Evolutionary conservation across 169 alveolate species (phyloP).

Genomic region (Cryptosporidium tyzzeri): DNA sequence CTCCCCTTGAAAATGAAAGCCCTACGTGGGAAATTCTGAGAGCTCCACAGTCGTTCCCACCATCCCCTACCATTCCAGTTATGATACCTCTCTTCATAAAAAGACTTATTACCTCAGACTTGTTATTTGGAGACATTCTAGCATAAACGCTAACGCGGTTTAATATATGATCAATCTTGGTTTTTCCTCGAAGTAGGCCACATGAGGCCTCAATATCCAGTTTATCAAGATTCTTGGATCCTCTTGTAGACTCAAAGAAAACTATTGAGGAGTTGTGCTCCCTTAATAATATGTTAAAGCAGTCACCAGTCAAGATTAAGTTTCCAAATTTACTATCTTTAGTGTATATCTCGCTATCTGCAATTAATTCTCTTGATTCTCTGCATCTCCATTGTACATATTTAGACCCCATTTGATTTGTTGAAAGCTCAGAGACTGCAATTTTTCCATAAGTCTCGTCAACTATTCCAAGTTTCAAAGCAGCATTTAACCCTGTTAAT

Average conservation of each 20-base stretch:
- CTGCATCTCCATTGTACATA: constrained; percentile 43
- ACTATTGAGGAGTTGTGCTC: constrained; percentile 12
- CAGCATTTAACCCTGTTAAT: constrained; percentile 48
- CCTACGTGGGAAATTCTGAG: constrained; percentile 93
- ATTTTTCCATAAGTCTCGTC: neutral
- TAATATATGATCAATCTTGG: constrained; percentile 21
- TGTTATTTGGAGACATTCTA: constrained; percentile 87
- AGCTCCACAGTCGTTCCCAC: constrained; percentile 95
- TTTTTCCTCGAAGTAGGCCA: neutral
- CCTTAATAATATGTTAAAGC: constrained; percentile 16
- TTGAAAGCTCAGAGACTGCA: constrained; percentile 40
- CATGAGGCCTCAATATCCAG: constrained; percentile 11
- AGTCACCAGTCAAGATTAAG: constrained; percentile 61
- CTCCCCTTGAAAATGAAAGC: constrained; percentile 89
- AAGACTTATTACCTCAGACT: constrained; percentile 87
- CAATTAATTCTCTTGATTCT: neutral
- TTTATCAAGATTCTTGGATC: too few species aligned
- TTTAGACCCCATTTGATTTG: neutral
- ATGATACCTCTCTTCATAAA: constrained; percentile 86
- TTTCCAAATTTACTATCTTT: neutral
- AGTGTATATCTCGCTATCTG: constrained; percentile 18
- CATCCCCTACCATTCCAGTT: constrained; percentile 94
- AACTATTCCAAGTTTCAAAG: constrained; percentile 41
- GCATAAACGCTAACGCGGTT: constrained; percentile 82
- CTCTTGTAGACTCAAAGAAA: too few species aligned